These are phyloP conservation scores for Nakaseomyces sp. DNA, from an alignment of 1,139 yeast genomes.

Conservation along the genomic window DNA sequence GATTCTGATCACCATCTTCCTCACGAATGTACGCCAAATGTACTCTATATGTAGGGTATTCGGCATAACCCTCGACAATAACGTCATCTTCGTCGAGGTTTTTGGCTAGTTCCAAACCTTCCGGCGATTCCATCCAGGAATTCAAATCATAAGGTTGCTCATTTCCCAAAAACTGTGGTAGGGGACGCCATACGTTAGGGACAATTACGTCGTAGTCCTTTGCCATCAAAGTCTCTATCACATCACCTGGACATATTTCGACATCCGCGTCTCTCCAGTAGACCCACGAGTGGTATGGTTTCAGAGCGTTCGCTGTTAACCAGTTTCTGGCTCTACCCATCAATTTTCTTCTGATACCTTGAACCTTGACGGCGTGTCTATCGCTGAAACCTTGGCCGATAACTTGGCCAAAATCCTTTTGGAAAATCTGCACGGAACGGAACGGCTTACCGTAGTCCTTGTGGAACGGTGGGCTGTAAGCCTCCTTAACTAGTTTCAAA, in stretches of 20 bases:
- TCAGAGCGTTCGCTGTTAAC: conserved; percentile 52
- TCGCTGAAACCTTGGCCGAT: conserved; percentile 87
- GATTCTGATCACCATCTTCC: conserved; percentile 78
- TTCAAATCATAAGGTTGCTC: conserved; percentile 87
- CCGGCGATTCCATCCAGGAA: conserved; percentile 85
- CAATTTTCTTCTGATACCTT: conserved; percentile 66
- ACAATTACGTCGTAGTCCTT: conserved; percentile 59
- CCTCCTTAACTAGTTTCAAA: conserved; percentile 45
- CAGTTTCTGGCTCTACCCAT: conserved; percentile 72
- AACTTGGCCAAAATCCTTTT: conserved; percentile 77
- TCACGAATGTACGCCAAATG: conserved; percentile 82
- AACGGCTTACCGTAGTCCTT: conserved; percentile 63
- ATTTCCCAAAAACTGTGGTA: conserved; percentile 82
- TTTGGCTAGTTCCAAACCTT: conserved; percentile 71
- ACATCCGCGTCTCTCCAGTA: conserved; percentile 74
- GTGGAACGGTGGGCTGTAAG: conserved; percentile 50
- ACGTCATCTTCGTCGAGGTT: conserved; percentile 78
- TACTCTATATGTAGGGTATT: conserved; percentile 88
- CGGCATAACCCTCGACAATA: conserved; percentile 86
- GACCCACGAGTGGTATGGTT: conserved; percentile 70
- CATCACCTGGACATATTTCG: conserved; percentile 52
- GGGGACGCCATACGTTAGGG: conserved; percentile 88
- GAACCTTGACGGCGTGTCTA: conserved; percentile 82
- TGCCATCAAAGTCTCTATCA: conserved; percentile 57
- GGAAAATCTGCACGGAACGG: conserved; percentile 64